Evolutionary conservation across 352 stramenopile species (phyloP).

Genomic region (Aphanomyces stellatus): DNA sequence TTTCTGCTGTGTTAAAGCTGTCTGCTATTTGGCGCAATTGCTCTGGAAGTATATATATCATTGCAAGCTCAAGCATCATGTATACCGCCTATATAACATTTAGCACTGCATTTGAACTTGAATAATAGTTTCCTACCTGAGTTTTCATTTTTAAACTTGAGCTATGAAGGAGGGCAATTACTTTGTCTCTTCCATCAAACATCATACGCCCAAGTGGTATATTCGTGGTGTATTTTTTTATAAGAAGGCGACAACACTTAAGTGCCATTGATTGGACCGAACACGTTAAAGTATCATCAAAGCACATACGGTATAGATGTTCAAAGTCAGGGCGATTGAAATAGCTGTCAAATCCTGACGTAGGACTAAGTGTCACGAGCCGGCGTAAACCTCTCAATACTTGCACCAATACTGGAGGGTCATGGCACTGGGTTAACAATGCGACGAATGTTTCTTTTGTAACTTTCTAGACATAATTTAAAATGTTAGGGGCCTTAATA

Average conservation of each 20-base stretch:
- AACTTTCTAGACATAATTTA: slow-evolving; percentile 11
- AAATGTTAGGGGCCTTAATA: neutral
- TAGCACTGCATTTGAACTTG: neutral
- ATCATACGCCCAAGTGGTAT: slow-evolving; percentile 10
- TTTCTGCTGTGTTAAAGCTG: slow-evolving; percentile 6
- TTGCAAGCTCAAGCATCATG: slow-evolving; percentile 3
- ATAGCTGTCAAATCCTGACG: slow-evolving; percentile 9
- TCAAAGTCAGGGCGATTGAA: slow-evolving; percentile 13
- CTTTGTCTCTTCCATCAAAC: neutral
- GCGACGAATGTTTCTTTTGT: slow-evolving; percentile 18
- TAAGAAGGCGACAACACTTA: neutral
- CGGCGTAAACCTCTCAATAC: neutral
- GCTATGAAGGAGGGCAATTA: neutral
- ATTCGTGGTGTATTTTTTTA: slow-evolving; percentile 14
- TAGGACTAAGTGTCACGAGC: neutral
- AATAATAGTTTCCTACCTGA: neutral
- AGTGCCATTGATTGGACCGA: neutral
- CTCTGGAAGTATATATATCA: slow-evolving; percentile 14
- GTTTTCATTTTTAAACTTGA: neutral
- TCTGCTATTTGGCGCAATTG: neutral
- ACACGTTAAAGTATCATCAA: neutral
- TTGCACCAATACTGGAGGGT: slow-evolving; percentile 7
- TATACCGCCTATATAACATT: slow-evolving; percentile 15
- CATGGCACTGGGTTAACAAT: neutral
- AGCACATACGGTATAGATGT: neutral